Conservation (phyloP, 208 protist genomes). For the Leishmania lainsoni region DNA sequence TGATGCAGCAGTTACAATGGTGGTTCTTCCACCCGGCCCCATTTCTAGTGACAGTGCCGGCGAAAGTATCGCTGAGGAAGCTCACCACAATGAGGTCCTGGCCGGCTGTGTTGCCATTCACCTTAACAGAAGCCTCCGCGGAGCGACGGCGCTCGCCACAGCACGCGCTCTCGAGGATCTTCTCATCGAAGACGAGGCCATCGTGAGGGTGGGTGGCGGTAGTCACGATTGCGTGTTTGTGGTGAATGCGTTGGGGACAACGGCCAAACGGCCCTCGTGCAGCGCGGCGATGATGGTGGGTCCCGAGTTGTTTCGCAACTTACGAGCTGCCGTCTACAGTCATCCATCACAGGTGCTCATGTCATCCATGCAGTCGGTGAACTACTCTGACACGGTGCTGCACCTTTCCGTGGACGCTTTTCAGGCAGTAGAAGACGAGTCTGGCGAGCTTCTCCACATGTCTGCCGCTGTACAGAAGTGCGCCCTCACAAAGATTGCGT, state of each 20-base stretch:
- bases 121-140: conserved; percentile 46
- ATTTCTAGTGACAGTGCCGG: background rate
- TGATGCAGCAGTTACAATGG: conserved; percentile 47
- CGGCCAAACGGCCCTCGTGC: conserved; percentile 1
- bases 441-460: conserved; percentile 22
- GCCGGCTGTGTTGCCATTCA: conserved; percentile 25
- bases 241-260: conserved; percentile 7
- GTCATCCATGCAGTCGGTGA: background rate
- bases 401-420: conserved; percentile 35
- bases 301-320: conserved; percentile 67
- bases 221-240: conserved; percentile 44
- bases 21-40: conserved; percentile 57
- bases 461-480: background rate
- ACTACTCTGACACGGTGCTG: conserved; percentile 24
- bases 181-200: conserved; percentile 31
- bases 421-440: conserved; percentile 24
- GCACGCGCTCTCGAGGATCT: conserved; percentile 28
- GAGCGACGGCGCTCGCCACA: conserved; percentile 28
- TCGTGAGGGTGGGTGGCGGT: conserved; percentile 40
- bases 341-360: conserved; percentile 2
- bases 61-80: background rate
- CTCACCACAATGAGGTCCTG: background rate
- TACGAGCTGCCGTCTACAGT: conserved; percentile 46
- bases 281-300: conserved; percentile 21
- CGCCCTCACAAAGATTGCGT: conserved; percentile 23